Evolutionary conservation across 106 monocot species (phyloP), one percentile per base, ranked within the genome.

Genomic region (Dioscorea alata): DNA sequence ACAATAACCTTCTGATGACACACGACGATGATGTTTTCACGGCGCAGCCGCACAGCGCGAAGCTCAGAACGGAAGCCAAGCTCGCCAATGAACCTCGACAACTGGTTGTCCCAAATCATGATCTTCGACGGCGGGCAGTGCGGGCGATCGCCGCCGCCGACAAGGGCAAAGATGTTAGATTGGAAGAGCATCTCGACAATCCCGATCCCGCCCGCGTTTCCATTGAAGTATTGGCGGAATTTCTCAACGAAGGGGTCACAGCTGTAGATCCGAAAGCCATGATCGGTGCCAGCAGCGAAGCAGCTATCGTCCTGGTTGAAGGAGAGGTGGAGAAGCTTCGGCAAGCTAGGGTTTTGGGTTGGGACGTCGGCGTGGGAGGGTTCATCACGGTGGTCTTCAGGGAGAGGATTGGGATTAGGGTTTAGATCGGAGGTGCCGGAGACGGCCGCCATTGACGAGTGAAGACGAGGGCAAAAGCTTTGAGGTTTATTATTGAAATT

Each of bases 41-140:
- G 73, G n/a, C 92, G 92, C 31, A 99, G 78, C 5, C 92, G 82
- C 24, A 99, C 97, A 2, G 78, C 84, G 0, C 92, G 86, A 17
- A 99, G 92, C 66, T 92, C 89, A 0, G 97, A 90, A 1, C 92
- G 84, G 78, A 99, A 99, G 4, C 90, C 92, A 33, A 99, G 83
- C 78, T 99, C 97, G 52, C 97, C 97, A 48, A 99, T 92, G 79
- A 92, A 99, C 6, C 97, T 80, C 72, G 82, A 85, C 84, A 93
- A 90, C 65, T 92, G 92, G 73, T 99, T 92, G 76, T 99, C 97
- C 97, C 97, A 99, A 69, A 99, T 99, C 97, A 99, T 99, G 76
- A 99, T 92, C 68, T 93, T 92, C 48, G 78, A 90, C 23, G 90
- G 92, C 18, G 87, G 83, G 66, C 83, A 93, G 65, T 86, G 70